Conservation (phyloP, 2,329 filamentous ascomycete genomes). For the Fusarium oligoseptatum region DNA sequence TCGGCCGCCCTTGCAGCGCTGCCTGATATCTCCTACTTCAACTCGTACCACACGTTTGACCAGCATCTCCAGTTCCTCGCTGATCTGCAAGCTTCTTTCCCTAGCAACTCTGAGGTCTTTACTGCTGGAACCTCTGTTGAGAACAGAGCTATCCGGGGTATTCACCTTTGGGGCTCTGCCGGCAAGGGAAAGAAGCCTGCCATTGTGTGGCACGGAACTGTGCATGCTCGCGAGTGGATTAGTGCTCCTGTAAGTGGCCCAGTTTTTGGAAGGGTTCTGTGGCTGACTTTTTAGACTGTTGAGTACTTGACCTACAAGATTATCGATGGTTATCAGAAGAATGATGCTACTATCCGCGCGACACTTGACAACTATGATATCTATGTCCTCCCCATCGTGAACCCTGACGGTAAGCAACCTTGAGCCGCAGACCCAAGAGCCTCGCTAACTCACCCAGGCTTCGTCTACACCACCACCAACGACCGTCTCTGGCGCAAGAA, state of each 20-base stretch:
- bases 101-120: constrained; percentile 63
- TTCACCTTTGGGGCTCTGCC: constrained; percentile 66
- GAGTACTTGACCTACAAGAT: constrained; percentile 42
- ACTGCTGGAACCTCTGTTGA: constrained; percentile 61
- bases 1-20: neutral
- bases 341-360: constrained; percentile 14
- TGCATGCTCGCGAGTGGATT: constrained; percentile 74
- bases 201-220: constrained; percentile 68
- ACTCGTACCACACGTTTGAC: constrained; percentile 65
- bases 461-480: constrained; percentile 58
- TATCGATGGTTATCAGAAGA: constrained; percentile 37
- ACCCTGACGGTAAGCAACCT: constrained; percentile 65
- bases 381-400: constrained; percentile 73
- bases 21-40: constrained; percentile 58
- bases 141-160: constrained; percentile 69
- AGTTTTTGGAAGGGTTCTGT: accelerated
- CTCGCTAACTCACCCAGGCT: constrained; percentile 55
- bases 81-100: constrained; percentile 58
- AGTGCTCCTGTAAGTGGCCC: constrained; percentile 59
- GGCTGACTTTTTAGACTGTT: constrained; percentile 26
- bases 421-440: accelerated
- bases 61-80: constrained; percentile 64
- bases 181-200: constrained; percentile 63
- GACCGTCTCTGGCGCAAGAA: constrained; percentile 75
- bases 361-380: constrained; percentile 73